phyloP scores from a whole-genome alignment of 2,329 filamentous ascomycete species.

The Graphilbum ipis-grandicollis region DNA sequence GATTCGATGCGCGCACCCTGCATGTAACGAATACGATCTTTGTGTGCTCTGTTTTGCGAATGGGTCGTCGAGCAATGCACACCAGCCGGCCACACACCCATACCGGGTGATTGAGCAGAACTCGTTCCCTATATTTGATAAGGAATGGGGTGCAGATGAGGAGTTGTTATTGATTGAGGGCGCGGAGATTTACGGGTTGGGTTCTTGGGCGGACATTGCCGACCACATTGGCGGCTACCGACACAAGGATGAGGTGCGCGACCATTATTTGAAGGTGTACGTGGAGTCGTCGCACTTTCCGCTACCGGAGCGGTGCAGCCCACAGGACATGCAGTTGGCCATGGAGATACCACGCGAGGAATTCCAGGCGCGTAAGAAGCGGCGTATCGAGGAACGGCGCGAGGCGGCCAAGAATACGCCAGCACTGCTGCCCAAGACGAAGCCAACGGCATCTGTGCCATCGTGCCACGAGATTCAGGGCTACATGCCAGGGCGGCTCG shows the following conservation, averaged over 20 bases:
- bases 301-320: constrained; percentile 70
- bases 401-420: constrained; percentile 73
- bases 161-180: constrained; percentile 87
- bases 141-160: constrained; percentile 94
- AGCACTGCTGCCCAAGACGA: constrained; percentile 76
- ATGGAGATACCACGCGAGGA: constrained; percentile 74
- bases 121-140: constrained; percentile 88
- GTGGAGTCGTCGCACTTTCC: constrained; percentile 73
- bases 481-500: constrained; percentile 92
- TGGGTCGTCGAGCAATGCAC: constrained; percentile 63
- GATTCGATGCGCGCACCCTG: constrained; percentile 71
- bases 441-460: constrained; percentile 87
- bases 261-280: constrained; percentile 84
- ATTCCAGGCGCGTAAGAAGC: constrained; percentile 85
- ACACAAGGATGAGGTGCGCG: constrained; percentile 84
- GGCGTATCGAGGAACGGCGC: constrained; percentile 79
- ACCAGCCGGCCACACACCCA: constrained; percentile 72
- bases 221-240: constrained; percentile 95
- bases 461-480: constrained; percentile 96
- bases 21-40: constrained; percentile 87
- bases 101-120: constrained; percentile 96
- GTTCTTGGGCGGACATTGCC: constrained; percentile 94
- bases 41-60: constrained; percentile 89
- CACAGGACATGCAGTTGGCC: constrained; percentile 60
- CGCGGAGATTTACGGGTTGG: constrained; percentile 86